Conservation (phyloP, 257 asterid genomes). For the Paraleonurus japonicus region DNA sequence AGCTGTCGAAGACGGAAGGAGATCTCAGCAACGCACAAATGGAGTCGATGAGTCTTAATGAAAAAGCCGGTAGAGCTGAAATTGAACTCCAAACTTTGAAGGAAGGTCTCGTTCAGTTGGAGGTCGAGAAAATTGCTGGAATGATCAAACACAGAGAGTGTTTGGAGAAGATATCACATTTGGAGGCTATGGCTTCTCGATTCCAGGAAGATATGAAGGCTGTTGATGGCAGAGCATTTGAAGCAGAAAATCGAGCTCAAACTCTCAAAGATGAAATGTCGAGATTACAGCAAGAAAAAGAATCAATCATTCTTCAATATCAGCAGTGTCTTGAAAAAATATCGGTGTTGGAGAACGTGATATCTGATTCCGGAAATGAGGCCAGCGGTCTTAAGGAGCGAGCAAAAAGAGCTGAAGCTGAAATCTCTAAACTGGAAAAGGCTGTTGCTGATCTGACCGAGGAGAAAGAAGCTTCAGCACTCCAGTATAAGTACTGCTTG, state of each 20-base stretch:
- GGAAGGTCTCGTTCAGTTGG: conserved; percentile 61
- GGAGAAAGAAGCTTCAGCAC: conserved; percentile 68
- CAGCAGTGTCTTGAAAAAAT: conserved; percentile 48
- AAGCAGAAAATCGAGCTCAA: conserved; percentile 56
- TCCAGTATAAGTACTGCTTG: conserved; percentile 57
- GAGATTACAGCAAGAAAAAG: conserved; percentile 58
- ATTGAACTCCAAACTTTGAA: conserved; percentile 62
- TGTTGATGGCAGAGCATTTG: conserved; percentile 36
- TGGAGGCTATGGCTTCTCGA: conserved; percentile 50
- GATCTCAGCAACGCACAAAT: conserved; percentile 57
- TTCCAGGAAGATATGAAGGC: conserved; percentile 46
- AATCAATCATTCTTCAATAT: conserved; percentile 35
- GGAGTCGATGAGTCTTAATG: conserved; percentile 50
- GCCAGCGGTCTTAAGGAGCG: conserved; percentile 40
- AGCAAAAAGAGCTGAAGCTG: conserved; percentile 68
- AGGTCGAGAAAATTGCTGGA: conserved; percentile 57
- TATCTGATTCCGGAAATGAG: conserved; percentile 46
- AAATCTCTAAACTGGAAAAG: conserved; percentile 52
- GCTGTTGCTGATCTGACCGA: conserved; percentile 43
- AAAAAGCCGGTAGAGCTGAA: conserved; percentile 57
- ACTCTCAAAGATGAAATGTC: conserved; percentile 51
- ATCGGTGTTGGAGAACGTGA: conserved; percentile 51
- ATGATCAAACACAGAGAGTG: conserved; percentile 48
- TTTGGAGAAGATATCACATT: conserved; percentile 45
- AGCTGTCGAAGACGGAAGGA: conserved; percentile 50